Evolutionary conservation across 768 basidiomycete species (phyloP).

Genomic region (Phlebiopsis gigantea): DNA sequence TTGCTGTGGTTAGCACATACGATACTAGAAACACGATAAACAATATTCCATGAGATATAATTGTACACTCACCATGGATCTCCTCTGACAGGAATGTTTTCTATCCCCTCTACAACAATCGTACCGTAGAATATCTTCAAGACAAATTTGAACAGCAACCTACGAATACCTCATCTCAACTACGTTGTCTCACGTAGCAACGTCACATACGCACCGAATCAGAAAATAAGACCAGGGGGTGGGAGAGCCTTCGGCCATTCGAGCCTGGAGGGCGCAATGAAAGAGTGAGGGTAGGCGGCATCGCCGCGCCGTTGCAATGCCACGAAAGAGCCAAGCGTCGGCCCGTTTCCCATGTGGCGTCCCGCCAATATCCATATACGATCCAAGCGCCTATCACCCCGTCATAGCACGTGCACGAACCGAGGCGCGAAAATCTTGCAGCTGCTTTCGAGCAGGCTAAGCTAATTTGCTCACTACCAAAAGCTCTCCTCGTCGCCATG

Average conservation of each 20-base stretch:
- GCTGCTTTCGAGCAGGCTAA: not conserved
- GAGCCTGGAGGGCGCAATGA: too few species aligned
- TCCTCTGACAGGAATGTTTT: slow-evolving; percentile 68
- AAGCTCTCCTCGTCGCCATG: slow-evolving; percentile 14
- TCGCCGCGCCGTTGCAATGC: not conserved
- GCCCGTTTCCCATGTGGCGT: not conserved
- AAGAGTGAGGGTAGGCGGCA: too few species aligned
- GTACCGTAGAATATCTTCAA: slow-evolving; percentile 89
- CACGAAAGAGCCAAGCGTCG: not conserved
- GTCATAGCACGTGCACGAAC: not conserved
- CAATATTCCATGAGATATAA: not conserved
- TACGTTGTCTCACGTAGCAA: not conserved
- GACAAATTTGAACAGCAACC: slow-evolving; percentile 72
- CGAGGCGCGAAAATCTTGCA: slow-evolving; percentile 3
- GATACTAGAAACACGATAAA: slow-evolving; percentile 42
- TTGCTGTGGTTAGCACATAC: slow-evolving; percentile 87
- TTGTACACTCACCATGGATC: slow-evolving; percentile 57
- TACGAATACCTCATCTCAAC: slow-evolving; percentile 19
- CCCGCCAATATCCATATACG: not conserved
- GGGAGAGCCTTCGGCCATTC: slow-evolving; percentile 35
- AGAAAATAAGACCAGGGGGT: slow-evolving; percentile 63
- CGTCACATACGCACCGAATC: slow-evolving; percentile 42
- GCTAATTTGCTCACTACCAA: not conserved
- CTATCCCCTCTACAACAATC: slow-evolving; percentile 76
- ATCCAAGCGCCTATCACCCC: not conserved